Conservation (phyloP, 306 rosid species). For the Ormosia semicastrata region DNA sequence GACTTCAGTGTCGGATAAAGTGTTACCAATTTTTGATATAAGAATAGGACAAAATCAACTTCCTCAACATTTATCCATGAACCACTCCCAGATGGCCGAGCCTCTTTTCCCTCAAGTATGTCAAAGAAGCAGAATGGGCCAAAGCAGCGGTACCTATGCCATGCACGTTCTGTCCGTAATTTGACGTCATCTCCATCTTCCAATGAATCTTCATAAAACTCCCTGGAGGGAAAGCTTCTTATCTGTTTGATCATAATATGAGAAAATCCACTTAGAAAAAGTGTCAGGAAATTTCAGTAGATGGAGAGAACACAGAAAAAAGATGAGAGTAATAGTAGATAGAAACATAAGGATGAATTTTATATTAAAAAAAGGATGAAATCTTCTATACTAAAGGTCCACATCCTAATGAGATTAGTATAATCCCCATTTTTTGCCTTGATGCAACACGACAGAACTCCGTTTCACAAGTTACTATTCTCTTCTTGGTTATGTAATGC, state of each 20-base stretch:
- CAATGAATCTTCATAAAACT: conserved; percentile 78
- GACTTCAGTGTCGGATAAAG: conserved; percentile 70
- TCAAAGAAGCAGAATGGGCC: conserved; percentile 92
- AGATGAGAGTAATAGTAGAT: conserved; percentile 3
- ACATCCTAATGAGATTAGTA: neutral
- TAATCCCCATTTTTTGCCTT: neutral
- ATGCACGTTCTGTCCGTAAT: conserved; percentile 56
- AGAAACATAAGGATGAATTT: neutral
- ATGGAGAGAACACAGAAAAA: neutral
- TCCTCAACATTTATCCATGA: conserved; percentile 78
- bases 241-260: conserved; percentile 50
- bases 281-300: neutral
- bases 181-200: conserved; percentile 68
- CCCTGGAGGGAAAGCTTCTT: conserved; percentile 84
- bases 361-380: neutral
- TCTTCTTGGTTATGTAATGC: neutral
- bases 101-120: conserved; percentile 73
- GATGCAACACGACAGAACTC: neutral
- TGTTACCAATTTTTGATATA: conserved; percentile 72
- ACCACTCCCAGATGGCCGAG: conserved; percentile 68
- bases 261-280: conserved; percentile 11
- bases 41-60: conserved; percentile 79
- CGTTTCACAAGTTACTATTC: neutral
- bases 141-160: conserved; percentile 83
- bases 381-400: neutral